Percentiles rank a stretch among this genome's conserved stretches.
These are phyloP conservation scores for Sphaerobolus stellatus DNA, from an alignment of 1,284 basidiomycete genomes.

Conservation along the genomic window DNA sequence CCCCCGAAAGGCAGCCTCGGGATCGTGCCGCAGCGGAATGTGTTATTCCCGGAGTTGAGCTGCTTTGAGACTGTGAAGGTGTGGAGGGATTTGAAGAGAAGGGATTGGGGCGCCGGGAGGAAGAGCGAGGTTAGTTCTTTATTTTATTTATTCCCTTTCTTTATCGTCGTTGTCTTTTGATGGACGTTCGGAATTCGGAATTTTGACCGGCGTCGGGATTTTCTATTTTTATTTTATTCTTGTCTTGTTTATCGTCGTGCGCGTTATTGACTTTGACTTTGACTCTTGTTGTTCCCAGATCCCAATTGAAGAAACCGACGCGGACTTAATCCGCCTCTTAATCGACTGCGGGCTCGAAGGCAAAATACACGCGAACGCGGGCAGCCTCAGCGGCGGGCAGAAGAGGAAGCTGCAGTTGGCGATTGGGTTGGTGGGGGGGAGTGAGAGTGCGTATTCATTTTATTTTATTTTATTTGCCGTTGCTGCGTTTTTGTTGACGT, in stretches of 20 bases:
- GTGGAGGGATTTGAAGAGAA: slow-evolving; percentile 70
- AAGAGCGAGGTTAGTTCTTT: background rate
- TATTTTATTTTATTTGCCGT: slow-evolving; percentile 6
- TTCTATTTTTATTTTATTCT: no score
- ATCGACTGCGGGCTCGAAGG: slow-evolving; percentile 67
- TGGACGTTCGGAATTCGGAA: no score
- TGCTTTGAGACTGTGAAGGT: slow-evolving; percentile 72
- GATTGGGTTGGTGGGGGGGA: slow-evolving; percentile 73
- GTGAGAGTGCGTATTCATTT: slow-evolving; percentile 48
- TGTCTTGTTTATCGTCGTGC: no score
- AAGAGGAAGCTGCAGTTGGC: slow-evolving; percentile 81
- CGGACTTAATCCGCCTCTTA: slow-evolving; percentile 62
- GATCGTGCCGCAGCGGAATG: slow-evolving; percentile 82
- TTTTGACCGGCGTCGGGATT: no score
- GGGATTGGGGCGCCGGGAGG: background rate
- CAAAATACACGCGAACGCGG: slow-evolving; percentile 66
- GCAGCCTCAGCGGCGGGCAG: slow-evolving; percentile 74
- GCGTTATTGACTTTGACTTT: no score
- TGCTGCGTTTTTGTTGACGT: no score
- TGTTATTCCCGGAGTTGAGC: slow-evolving; percentile 74
- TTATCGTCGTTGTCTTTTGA: no score
- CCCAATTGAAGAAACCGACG: slow-evolving; percentile 30
- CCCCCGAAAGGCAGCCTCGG: slow-evolving; percentile 55
- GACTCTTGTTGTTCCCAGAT: no score
- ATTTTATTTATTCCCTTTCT: no score